Evolutionary conservation across 1,139 yeast species (phyloP).

Genomic region (Taiozyma onychis): DNA sequence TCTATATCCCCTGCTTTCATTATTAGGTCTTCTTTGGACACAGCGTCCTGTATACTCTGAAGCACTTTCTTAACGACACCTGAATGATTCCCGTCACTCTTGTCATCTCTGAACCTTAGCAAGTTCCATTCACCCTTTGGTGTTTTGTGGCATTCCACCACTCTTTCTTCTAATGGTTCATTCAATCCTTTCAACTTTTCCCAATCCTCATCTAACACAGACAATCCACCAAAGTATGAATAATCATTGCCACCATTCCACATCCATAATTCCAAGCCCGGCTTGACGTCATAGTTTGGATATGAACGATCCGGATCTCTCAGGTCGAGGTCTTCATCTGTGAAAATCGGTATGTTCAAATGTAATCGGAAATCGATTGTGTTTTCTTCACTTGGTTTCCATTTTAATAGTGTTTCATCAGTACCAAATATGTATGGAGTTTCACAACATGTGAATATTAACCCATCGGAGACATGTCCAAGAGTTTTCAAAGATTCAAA

Average conservation of each 20-base stretch:
- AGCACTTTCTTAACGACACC: conserved; percentile 77
- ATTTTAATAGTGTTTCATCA: conserved; percentile 73
- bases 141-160: conserved; percentile 72
- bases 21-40: conserved; percentile 67
- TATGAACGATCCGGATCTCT: conserved; percentile 72
- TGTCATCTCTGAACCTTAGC: conserved; percentile 90
- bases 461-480: conserved; percentile 89
- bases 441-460: conserved; percentile 87
- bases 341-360: conserved; percentile 57
- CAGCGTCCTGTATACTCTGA: conserved; percentile 82
- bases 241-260: conserved; percentile 78
- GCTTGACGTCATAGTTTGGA: conserved; percentile 76
- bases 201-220: conserved; percentile 75
- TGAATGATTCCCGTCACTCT: conserved; percentile 78
- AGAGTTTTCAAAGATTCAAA: conserved; percentile 65
- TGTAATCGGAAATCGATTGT: conserved; percentile 81
- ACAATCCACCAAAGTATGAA: conserved; percentile 60
- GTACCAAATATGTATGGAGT: conserved; percentile 88
- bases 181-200: conserved; percentile 57
- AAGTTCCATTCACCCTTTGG: conserved; percentile 61
- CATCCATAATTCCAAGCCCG: conserved; percentile 56
- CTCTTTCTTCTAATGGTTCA: conserved; percentile 87
- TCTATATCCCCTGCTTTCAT: conserved; percentile 41
- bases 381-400: conserved; percentile 97
- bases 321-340: conserved; percentile 66